Evolutionary conservation across 1,284 basidiomycete species (phyloP).

Genomic region (Austroboletus niveus): DNA sequence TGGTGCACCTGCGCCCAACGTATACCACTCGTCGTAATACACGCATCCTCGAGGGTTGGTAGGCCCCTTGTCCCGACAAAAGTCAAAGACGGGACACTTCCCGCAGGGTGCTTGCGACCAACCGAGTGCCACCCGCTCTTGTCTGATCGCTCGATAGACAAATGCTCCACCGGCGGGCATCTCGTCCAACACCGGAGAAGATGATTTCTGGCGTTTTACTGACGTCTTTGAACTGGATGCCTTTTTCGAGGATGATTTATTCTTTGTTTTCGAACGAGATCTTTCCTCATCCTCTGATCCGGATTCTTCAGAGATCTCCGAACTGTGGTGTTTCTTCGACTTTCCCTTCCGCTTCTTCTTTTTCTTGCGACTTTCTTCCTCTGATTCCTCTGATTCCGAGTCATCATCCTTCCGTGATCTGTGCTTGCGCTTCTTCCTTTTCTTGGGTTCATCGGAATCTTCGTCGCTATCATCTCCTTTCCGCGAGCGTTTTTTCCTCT

Average conservation of each 20-base stretch:
- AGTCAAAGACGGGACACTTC: slow-evolving; percentile 51
- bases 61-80: slow-evolving; percentile 50
- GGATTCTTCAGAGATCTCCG: slow-evolving; percentile 14
- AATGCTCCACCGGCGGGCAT: slow-evolving; percentile 23
- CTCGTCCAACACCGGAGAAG: slow-evolving; percentile 19
- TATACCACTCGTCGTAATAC: slow-evolving; percentile 51
- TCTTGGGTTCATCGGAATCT: slow-evolving; percentile 12
- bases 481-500: slow-evolving; percentile 20
- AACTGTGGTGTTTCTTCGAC: slow-evolving; percentile 21
- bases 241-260: slow-evolving; percentile 23
- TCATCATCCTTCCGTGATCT: slow-evolving; percentile 16
- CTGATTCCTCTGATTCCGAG: slow-evolving; percentile 12
- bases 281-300: slow-evolving; percentile 16
- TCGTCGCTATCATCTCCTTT: slow-evolving; percentile 18
- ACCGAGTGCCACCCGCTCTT: slow-evolving; percentile 41
- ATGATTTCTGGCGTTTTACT: slow-evolving; percentile 21
- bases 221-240: slow-evolving; percentile 11
- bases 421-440: slow-evolving; percentile 30
- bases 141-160: slow-evolving; percentile 48
- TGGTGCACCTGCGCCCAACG: slow-evolving; percentile 15
- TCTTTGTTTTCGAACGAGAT: slow-evolving; percentile 20
- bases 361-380: slow-evolving; percentile 11
- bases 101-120: slow-evolving; percentile 53
- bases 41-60: slow-evolving; percentile 52
- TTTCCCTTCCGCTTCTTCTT: slow-evolving; percentile 28